A percentile compares a stretch with the other conserved stretches of the same genome.
Evolutionary conservation across 1,284 basidiomycete genomes (phyloP).

Genomic region (Phellopilus nigrolimitatus): DNA sequence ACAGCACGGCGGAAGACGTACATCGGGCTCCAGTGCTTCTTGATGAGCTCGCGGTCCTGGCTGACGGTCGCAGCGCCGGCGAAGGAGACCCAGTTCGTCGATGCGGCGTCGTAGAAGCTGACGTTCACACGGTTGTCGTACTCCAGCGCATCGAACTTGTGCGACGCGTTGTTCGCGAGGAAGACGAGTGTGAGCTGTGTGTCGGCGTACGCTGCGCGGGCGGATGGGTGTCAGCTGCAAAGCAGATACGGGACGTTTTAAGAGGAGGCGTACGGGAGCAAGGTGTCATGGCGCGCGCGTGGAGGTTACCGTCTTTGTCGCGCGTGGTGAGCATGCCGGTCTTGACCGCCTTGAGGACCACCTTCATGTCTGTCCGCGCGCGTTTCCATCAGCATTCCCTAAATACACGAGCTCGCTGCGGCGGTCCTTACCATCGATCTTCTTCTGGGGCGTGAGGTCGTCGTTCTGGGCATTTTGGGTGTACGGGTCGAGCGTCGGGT

Average conservation of each 20-base stretch:
- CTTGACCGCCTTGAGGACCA: constrained; percentile 55
- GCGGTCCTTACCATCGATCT: constrained; percentile 47
- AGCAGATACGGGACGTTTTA: background rate
- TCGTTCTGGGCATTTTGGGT: constrained; percentile 54
- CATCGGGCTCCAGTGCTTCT: constrained; percentile 63
- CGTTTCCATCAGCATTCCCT: background rate
- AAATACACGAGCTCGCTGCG: background rate
- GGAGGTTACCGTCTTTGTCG: constrained; percentile 67
- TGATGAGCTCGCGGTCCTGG: constrained; percentile 61
- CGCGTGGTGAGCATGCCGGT: constrained; percentile 82
- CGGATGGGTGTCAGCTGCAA: constrained; percentile 3
- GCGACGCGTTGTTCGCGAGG: constrained; percentile 72
- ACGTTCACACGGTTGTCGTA: constrained; percentile 78
- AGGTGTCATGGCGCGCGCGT: constrained; percentile 83
- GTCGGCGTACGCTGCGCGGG: constrained; percentile 38
- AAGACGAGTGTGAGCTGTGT: constrained; percentile 59
- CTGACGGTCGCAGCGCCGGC: constrained; percentile 69
- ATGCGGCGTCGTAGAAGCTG: constrained; percentile 66
- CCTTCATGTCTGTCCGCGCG: constrained; percentile 44
- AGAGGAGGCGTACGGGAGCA: constrained; percentile 47
- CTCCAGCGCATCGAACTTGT: constrained; percentile 75
- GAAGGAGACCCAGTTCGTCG: constrained; percentile 83
- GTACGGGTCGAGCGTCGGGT: constrained; percentile 55
- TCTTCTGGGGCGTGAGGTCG: constrained; percentile 53
- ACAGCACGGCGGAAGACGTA: constrained; percentile 30